Conservation (phyloP, 2,329 filamentous ascomycete genomes). For the Cryphonectria carpinicola region DNA sequence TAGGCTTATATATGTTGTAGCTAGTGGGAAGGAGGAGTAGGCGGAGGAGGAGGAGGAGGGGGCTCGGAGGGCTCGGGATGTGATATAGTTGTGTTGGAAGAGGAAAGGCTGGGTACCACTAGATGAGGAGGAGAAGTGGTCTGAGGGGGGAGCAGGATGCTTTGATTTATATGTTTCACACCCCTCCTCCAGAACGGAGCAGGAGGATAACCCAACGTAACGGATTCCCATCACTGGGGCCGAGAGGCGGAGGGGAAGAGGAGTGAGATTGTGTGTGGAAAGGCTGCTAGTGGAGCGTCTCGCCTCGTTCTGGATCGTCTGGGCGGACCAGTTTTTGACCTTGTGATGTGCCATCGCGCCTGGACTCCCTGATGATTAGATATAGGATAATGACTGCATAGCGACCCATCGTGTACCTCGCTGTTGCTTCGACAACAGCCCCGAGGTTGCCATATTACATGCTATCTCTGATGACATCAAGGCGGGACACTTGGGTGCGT, state of each 20-base stretch:
- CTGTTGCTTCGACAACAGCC: not conserved
- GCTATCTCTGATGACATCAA: not conserved
- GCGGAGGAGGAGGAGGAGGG: not conserved
- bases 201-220: not conserved
- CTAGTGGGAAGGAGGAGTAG: not conserved
- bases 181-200: not conserved
- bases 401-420: not conserved
- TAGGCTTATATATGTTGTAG: slow-evolving; percentile 20
- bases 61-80: slow-evolving; percentile 16
- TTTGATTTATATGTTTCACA: slow-evolving; percentile 23
- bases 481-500: not conserved
- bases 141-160: slow-evolving; percentile 19
- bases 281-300: slow-evolving; percentile 10
- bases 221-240: not conserved
- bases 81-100: slow-evolving; percentile 9
- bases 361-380: not conserved
- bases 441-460: not conserved
- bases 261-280: not conserved
- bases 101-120: slow-evolving; percentile 10
- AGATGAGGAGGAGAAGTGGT: not conserved
- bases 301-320: slow-evolving; percentile 4
- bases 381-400: not conserved
- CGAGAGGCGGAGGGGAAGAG: not conserved
- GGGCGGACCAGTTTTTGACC: not conserved
- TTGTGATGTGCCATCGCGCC: not conserved